These are phyloP conservation scores for Vigna hirtella DNA, from an alignment of 306 rosid genomes.

Conservation along the genomic window DNA sequence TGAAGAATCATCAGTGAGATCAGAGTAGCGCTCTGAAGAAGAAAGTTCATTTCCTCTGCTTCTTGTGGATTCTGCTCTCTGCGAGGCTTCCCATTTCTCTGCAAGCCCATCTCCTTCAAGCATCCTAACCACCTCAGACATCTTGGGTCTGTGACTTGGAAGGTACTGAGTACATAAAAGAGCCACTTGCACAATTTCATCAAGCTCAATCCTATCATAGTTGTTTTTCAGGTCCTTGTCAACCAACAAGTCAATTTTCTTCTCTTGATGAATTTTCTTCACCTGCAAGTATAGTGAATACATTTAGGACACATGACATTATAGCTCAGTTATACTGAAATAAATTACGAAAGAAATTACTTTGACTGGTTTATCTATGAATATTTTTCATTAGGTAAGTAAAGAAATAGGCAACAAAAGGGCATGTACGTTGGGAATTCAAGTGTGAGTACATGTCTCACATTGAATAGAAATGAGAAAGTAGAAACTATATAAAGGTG, in stretches of 20 bases:
- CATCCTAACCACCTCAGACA: constrained; percentile 97
- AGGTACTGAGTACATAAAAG: constrained; percentile 85
- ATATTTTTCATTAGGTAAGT: neutral
- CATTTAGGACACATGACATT: neutral
- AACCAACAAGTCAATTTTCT: constrained; percentile 78
- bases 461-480: too few species aligned
- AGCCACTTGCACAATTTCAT: constrained; percentile 90
- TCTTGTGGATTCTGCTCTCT: constrained; percentile 80
- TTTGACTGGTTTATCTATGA: neutral
- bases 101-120: constrained; percentile 99
- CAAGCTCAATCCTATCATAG: constrained; percentile 83
- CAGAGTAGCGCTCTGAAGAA: constrained; percentile 87
- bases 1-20: constrained; percentile 96
- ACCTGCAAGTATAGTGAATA: constrained; percentile 62
- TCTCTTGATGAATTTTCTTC: constrained; percentile 86
- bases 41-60: constrained; percentile 81
- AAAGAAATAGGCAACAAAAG: constrained; percentile 15
- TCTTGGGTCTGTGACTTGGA: constrained; percentile 87
- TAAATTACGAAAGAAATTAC: neutral
- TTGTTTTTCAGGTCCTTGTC: constrained; percentile 76
- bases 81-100: constrained; percentile 97
- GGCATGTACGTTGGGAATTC: too few species aligned
- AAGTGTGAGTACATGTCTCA: too few species aligned
- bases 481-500: too few species aligned
- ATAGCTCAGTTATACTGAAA: neutral